Conservation (phyloP, 1,284 basidiomycete genomes). For the Pholiota adiposa region DNA sequence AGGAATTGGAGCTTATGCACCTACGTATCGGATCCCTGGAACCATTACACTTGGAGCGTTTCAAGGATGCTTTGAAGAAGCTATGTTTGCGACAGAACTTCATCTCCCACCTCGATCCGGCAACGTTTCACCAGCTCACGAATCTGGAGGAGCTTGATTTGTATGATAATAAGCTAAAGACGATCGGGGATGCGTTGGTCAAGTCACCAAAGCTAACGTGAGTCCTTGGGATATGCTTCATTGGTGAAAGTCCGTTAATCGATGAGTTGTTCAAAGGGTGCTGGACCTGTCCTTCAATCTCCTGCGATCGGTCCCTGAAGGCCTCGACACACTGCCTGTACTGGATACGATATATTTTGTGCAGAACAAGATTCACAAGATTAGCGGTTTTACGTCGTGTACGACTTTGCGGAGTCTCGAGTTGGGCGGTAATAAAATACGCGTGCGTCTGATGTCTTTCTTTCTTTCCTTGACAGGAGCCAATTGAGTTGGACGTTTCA, state of each 20-base stretch:
- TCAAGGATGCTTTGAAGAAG: constrained; percentile 70
- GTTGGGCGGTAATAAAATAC: constrained; percentile 90
- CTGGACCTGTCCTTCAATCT: constrained; percentile 97
- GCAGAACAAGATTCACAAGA: constrained; percentile 91
- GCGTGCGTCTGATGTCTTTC: constrained; percentile 48
- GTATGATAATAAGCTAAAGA: constrained; percentile 93
- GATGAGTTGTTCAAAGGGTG: constrained; percentile 49
- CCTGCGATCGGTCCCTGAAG: constrained; percentile 72
- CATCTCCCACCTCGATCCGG: constrained; percentile 71
- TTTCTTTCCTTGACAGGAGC: too few species aligned
- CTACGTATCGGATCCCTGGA: constrained; percentile 72
- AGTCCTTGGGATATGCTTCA: constrained; percentile 2
- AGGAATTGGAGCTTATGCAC: constrained; percentile 94
- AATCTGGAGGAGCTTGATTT: constrained; percentile 89
- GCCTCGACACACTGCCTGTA: constrained; percentile 58
- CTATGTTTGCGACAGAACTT: constrained; percentile 93
- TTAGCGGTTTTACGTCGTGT: constrained; percentile 67
- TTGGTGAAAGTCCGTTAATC: neutral
- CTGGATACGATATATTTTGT: constrained; percentile 91
- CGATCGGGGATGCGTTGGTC: constrained; percentile 67
- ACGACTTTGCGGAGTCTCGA: constrained; percentile 82
- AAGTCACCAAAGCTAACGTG: constrained; percentile 70
- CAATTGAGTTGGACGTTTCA: neutral
- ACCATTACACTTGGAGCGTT: constrained; percentile 71
- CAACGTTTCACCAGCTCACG: constrained; percentile 66